Conservation (phyloP, 371 early-diverging fungal species). For the Mortierella sp. region DNA sequence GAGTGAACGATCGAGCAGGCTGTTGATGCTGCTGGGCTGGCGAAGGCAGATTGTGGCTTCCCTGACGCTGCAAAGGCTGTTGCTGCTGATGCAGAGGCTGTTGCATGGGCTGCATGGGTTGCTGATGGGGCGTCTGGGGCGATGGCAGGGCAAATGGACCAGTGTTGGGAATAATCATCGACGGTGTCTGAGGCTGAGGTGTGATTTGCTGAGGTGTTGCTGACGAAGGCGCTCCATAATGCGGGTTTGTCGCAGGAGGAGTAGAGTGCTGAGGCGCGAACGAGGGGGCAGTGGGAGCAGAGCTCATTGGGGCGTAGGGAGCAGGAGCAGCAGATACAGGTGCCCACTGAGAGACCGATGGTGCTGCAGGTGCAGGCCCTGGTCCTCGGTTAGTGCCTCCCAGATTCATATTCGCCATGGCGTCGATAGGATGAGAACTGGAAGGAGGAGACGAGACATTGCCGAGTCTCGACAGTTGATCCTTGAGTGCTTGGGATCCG, state of each 20-base stretch:
- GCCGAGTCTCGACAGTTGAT: constrained; percentile 74
- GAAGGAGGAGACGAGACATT: constrained; percentile 55
- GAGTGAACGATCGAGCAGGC: constrained; percentile 23
- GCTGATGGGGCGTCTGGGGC: constrained; percentile 48
- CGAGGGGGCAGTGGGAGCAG: constrained; percentile 38
- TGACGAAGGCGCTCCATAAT: constrained; percentile 20
- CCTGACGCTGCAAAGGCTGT: constrained; percentile 19
- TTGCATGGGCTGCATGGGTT: constrained; percentile 34
- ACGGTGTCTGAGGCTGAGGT: constrained; percentile 29
- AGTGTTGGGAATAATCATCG: constrained; percentile 47
- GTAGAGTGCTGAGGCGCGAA: constrained; percentile 32
- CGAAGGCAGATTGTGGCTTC: constrained; percentile 16
- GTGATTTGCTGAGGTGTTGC: constrained; percentile 37
- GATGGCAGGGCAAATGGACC: constrained; percentile 51
- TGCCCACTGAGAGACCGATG: constrained; percentile 37
- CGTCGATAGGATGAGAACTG: constrained; percentile 54
- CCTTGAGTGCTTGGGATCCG: constrained; percentile 80
- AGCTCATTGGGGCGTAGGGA: constrained; percentile 36
- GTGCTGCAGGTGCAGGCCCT: constrained; percentile 27
- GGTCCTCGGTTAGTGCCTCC: constrained; percentile 31
- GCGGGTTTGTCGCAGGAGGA: constrained; percentile 32
- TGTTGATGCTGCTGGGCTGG: constrained; percentile 18
- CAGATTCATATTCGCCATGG: constrained; percentile 55
- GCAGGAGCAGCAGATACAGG: constrained; percentile 25
- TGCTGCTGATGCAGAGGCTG: constrained; percentile 46